Base-by-base conservation (phyloP, 2,329 filamentous ascomycete genomes). In the Helotiales sp. region DNA sequence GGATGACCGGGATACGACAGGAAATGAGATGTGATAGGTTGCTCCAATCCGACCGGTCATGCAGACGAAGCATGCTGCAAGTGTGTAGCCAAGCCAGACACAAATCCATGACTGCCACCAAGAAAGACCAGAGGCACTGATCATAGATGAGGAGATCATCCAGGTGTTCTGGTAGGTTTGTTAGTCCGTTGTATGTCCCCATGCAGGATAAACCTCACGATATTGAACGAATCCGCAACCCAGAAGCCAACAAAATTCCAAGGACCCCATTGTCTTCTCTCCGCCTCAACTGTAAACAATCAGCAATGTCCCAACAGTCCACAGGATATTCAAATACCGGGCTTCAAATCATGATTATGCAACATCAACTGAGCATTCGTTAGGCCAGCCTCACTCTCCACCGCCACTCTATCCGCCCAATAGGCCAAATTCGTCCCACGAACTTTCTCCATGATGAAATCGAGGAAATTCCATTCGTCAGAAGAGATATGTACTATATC, bases 31-130 rank as follows among this genome's bases (percentile, higher is more conserved):
- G 77, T 97, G 93, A 78, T 97, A 97, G 22, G 86, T 87, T 8
- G 93, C 92, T 66, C 93, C 94, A 59, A 97, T 94, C 58, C 93
- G 89, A 71, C 92, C 93, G 6, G 92, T 96, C 70, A 90, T 69
- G 75, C 88, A 91, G 70, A 96, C 85, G 79, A 97, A 96, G 76
- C 81, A 82, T 34, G 85, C 92, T 0, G 93, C 88, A 70, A 97
- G 89, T 45, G 88, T 83, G 77, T 97, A 97, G 63, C 94, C 93
- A 30, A 94, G 81, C 90, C 93, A 95, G 50, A 97, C 92, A 75
- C 91, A 93, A n/a, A 93, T 81, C 90, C 91, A 93, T 2, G 92
- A 90, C 80, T 97, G 93, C 93, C 93, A 97, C 93, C 93, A 97
- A 7, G 92, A 92, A 24, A 96, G 83, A 13, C 93, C 92, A 24